phyloP scores from a whole-genome alignment of 768 basidiomycete genomes.

The Macrolepiota fuliginosa region DNA sequence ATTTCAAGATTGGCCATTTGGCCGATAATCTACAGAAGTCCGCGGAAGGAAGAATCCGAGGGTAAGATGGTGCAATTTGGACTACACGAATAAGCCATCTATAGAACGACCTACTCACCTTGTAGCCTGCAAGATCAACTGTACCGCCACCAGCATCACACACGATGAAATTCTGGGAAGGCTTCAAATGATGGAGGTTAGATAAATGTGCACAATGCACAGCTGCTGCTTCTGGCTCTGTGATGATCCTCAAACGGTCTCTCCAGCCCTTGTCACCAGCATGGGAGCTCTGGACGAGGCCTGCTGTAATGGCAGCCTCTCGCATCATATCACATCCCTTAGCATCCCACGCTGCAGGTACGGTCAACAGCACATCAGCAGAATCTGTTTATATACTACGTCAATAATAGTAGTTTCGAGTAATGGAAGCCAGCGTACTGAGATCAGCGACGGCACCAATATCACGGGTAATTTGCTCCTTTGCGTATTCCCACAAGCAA shows the following conservation, averaged over 20 bases:
- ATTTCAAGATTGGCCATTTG: slow-evolving; percentile 82
- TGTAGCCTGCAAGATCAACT: slow-evolving; percentile 61
- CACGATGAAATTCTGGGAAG: slow-evolving; percentile 87
- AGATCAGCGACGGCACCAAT: slow-evolving; percentile 86
- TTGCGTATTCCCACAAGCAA: slow-evolving; percentile 85
- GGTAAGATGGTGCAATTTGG: slow-evolving; percentile 8
- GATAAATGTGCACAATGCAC: slow-evolving; percentile 85
- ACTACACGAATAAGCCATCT: not conserved
- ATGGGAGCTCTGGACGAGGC: slow-evolving; percentile 68
- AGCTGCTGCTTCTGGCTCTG: slow-evolving; percentile 84
- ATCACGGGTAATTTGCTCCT: slow-evolving; percentile 82
- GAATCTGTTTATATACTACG: slow-evolving; percentile 45
- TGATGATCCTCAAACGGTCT: slow-evolving; percentile 81
- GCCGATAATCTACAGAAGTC: slow-evolving; percentile 61
- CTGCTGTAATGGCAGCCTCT: slow-evolving; percentile 77
- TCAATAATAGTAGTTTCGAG: slow-evolving; percentile 4
- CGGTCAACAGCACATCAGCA: slow-evolving; percentile 83
- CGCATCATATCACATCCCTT: slow-evolving; percentile 85
- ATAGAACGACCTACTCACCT: slow-evolving; percentile 29
- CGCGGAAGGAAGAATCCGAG: slow-evolving; percentile 14
- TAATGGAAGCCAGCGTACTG: slow-evolving; percentile 42
- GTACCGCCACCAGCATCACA: slow-evolving; percentile 90
- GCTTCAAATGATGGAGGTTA: slow-evolving; percentile 72
- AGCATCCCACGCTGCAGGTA: slow-evolving; percentile 91
- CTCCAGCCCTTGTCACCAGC: slow-evolving; percentile 76